Percentiles rank a stretch among this genome's conserved stretches.
These are phyloP conservation scores for Coniochaeta ligniaria DNA, from an alignment of 2,329 filamentous ascomycete genomes.

Conservation along the genomic window DNA sequence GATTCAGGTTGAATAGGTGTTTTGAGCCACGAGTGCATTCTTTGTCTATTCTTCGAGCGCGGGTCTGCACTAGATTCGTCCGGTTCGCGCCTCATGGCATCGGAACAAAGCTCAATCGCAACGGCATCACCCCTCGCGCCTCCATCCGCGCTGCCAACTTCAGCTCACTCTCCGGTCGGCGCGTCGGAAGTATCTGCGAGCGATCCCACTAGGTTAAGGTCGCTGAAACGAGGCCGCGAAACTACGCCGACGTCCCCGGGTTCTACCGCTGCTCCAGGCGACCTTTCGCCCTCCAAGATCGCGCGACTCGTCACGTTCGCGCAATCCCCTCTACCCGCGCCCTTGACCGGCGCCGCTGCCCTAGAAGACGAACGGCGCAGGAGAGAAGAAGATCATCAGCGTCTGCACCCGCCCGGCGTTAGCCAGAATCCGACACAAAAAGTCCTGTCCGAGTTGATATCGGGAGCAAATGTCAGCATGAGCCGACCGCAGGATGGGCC, in stretches of 20 bases:
- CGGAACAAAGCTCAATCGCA: slow-evolving; percentile 44
- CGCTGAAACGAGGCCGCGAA: slow-evolving; percentile 41
- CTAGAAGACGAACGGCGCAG: slow-evolving; percentile 45
- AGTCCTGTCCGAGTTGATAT: slow-evolving; percentile 46
- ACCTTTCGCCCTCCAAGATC: slow-evolving; percentile 46
- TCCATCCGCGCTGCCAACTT: slow-evolving; percentile 24
- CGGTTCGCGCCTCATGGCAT: slow-evolving; percentile 36
- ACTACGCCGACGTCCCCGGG: slow-evolving; percentile 33
- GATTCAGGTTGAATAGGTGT: not conserved
- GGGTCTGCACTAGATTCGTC: not conserved
- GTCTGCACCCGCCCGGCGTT: slow-evolving; percentile 31
- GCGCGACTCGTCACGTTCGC: slow-evolving; percentile 38
- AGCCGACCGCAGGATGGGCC: slow-evolving; percentile 49
- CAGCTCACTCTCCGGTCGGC: slow-evolving; percentile 23
- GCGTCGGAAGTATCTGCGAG: slow-evolving; percentile 29
- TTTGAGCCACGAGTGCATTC: not conserved
- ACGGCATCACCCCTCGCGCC: slow-evolving; percentile 39
- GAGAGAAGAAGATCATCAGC: slow-evolving; percentile 36
- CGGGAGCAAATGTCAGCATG: slow-evolving; percentile 43
- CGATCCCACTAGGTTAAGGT: slow-evolving; percentile 28
- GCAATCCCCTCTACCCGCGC: slow-evolving; percentile 30
- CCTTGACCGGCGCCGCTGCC: slow-evolving; percentile 44
- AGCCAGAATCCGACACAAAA: slow-evolving; percentile 49
- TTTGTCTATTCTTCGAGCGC: not conserved
- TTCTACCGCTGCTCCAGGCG: slow-evolving; percentile 19